Conservation (phyloP, 1,284 basidiomycete genomes). For the Phaffia rhodozyma region DNA sequence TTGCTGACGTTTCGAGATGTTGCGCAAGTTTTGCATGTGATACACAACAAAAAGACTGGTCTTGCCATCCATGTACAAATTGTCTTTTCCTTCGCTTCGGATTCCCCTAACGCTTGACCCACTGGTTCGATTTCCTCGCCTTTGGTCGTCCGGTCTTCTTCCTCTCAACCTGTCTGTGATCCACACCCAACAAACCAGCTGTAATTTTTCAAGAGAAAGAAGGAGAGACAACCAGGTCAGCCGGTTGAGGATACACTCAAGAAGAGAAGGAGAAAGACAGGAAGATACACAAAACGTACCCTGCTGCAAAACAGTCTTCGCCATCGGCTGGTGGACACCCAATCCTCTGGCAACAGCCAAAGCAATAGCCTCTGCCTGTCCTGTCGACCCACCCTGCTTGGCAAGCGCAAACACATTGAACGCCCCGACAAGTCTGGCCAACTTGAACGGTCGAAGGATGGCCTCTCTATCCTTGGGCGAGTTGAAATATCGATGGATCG, state of each 20-base stretch:
- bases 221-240: neutral
- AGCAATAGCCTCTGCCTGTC: slow-evolving; percentile 73
- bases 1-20: no score
- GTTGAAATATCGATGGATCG: slow-evolving; percentile 61
- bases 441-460: slow-evolving; percentile 61
- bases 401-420: slow-evolving; percentile 76
- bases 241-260: neutral
- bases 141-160: slow-evolving; percentile 82
- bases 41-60: no score
- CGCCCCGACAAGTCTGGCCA: slow-evolving; percentile 62
- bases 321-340: slow-evolving; percentile 41
- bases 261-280: neutral
- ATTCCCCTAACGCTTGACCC: slow-evolving; percentile 66
- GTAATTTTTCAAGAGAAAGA: slow-evolving; percentile 3
- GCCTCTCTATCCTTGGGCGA: slow-evolving; percentile 58
- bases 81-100: no score
- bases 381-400: slow-evolving; percentile 68
- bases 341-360: slow-evolving; percentile 78
- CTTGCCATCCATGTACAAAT: no score
- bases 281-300: neutral
- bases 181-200: slow-evolving; percentile 72
- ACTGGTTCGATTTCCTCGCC: slow-evolving; percentile 70
- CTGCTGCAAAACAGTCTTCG: neutral
- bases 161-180: slow-evolving; percentile 86
- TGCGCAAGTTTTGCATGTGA: no score